Evolutionary conservation across 2,329 filamentous ascomycete genomes (phyloP), one percentile per base, ranked within the genome.

Genomic region (Tricladium varicosporioides): DNA sequence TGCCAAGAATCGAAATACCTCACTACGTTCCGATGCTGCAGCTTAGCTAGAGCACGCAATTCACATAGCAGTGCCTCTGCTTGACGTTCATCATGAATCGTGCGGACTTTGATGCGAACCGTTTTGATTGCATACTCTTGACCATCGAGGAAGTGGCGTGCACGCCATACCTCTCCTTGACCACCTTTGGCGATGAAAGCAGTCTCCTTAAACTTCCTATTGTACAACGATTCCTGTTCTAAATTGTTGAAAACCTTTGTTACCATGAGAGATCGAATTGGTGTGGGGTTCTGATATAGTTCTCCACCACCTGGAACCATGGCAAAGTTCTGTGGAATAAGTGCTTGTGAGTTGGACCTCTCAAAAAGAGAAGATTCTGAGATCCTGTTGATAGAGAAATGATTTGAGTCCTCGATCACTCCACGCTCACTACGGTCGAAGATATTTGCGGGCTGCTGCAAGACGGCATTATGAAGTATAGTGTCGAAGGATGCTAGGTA

Each of bases 1-100:
- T 87, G 75, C 86, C 86, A 89, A 13, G 81, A 81, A 51, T 79
- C 78, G 65, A 83, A 83, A 64, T 89, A 89, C 19, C 85, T 78
- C 36, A 88, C 85, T 54, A 89, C 80, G 65, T 88, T 87, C 5
- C 76, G 77, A 68, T 89, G 85, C 47, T 87, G 81, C 14, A 88
- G 73, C 22, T 76, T 75, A 48, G 85, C 85, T 46, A 88, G 40
- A 33, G 56, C 56, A 48, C 56, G 56, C 73, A 0, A 83, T 84
- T 48, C 83, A 76, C 8, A 87, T 79, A 69, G 88, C 85, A 45
- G 56, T 44, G 45, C 40, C 27, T 46, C 32, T 9, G 48, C 33
- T 15, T 58, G 43, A 16, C 40, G 75, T 63, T 84, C 81, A 44
- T 86, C 72, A 5, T 46, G 50, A 1, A 67, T 36, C 47, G 60